phyloP scores from a whole-genome alignment of 768 basidiomycete species.

The Termitomyces sp. region DNA sequence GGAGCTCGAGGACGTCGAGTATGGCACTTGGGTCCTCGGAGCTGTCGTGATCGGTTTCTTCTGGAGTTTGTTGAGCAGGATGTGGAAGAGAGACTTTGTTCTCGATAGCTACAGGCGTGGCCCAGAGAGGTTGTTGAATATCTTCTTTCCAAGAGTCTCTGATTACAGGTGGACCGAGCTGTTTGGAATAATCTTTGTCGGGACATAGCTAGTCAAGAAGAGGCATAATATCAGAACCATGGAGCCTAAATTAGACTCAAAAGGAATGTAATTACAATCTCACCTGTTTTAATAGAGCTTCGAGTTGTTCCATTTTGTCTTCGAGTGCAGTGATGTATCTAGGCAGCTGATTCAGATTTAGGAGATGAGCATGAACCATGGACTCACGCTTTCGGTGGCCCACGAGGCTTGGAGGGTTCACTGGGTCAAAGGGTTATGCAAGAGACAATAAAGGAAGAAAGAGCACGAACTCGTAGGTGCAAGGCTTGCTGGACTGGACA shows the following conservation, averaged over 20 bases:
- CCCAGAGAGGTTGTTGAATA: slow-evolving; percentile 3
- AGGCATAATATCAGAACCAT: neutral
- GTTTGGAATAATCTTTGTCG: slow-evolving; percentile 54
- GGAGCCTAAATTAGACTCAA: neutral
- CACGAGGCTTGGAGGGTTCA: slow-evolving; percentile 63
- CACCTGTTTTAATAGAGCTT: slow-evolving; percentile 51
- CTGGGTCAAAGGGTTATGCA: slow-evolving; percentile 25
- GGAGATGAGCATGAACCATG: neutral
- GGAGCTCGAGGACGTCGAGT: slow-evolving; percentile 33
- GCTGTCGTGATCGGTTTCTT: slow-evolving; percentile 21
- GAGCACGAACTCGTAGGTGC: slow-evolving; percentile 56
- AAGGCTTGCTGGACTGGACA: slow-evolving; percentile 42
- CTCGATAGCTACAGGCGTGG: neutral
- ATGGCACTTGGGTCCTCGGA: slow-evolving; percentile 21
- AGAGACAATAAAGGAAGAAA: neutral
- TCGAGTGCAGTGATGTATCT: slow-evolving; percentile 61
- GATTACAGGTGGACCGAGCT: slow-evolving; percentile 59
- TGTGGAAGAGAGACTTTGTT: neutral
- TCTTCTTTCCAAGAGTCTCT: slow-evolving; percentile 61
- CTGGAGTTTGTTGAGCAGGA: slow-evolving; percentile 8
- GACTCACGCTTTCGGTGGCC: slow-evolving; percentile 66
- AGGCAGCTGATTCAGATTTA: neutral
- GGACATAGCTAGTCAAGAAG: slow-evolving; percentile 49
- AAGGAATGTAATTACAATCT: slow-evolving; percentile 11
- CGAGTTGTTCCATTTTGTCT: slow-evolving; percentile 55